Conservation (phyloP, 768 basidiomycete genomes). For the Termitomyces heimii region DNA sequence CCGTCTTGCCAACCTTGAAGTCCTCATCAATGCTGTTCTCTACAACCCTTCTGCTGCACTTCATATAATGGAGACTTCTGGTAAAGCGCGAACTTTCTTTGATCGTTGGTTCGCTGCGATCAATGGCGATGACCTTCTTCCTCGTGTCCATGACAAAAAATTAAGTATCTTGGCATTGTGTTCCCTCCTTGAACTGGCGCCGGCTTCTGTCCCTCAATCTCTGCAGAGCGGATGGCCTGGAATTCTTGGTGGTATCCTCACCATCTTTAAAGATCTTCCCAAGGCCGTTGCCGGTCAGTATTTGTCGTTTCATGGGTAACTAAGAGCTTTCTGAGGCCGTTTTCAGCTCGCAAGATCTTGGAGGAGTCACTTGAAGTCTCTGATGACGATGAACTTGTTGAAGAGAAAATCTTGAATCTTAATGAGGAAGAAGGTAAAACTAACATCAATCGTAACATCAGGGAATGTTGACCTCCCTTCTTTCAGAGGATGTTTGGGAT, state of each 20-base stretch:
- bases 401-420: constrained; percentile 54
- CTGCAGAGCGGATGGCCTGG: constrained; percentile 71
- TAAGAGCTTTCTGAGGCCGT: background rate
- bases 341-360: constrained; percentile 55
- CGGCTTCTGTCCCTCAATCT: constrained; percentile 45
- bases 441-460: background rate
- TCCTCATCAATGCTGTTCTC: constrained; percentile 75
- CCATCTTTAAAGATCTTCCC: constrained; percentile 74
- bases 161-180: constrained; percentile 72
- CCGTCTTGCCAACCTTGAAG: constrained; percentile 74
- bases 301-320: background rate
- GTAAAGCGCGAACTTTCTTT: constrained; percentile 72
- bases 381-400: constrained; percentile 40
- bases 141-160: constrained; percentile 90
- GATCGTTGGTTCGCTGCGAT: constrained; percentile 80
- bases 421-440: constrained; percentile 59
- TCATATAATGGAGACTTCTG: constrained; percentile 64
- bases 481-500: constrained; percentile 81
- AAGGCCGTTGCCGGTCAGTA: constrained; percentile 62
- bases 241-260: constrained; percentile 65
- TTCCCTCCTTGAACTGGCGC: constrained; percentile 68
- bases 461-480: constrained; percentile 2
- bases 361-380: constrained; percentile 41
- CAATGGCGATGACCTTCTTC: constrained; percentile 51
- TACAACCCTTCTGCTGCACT: constrained; percentile 81